A percentile compares a stretch with the other conserved stretches of the same genome.
Evolutionary conservation across 371 early-diverging fungal species (phyloP).

Genomic region (Saksenaea oblongispora): DNA sequence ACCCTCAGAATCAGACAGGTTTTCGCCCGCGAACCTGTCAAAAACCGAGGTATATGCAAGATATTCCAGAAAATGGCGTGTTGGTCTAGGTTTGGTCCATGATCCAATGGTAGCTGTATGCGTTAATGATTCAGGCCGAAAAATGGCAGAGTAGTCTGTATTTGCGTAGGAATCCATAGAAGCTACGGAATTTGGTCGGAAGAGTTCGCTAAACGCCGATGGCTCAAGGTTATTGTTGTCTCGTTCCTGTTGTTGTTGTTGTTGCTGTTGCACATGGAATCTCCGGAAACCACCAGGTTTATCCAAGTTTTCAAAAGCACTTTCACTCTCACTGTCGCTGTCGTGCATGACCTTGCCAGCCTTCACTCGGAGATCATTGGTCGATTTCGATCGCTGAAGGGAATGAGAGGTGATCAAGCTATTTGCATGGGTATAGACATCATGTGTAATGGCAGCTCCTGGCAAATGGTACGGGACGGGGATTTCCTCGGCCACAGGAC

Average conservation of each 20-base stretch:
- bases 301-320: constrained; percentile 43
- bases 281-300: constrained; percentile 79
- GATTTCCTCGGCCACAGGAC: constrained; percentile 20
- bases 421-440: constrained; percentile 48
- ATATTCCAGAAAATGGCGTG: constrained; percentile 71
- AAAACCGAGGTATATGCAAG: constrained; percentile 61
- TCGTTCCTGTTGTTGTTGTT: constrained; percentile 21
- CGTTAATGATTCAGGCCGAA: constrained; percentile 15
- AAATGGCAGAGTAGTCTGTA: constrained; percentile 18
- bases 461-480: constrained; percentile 48
- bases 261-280: constrained; percentile 60
- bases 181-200: constrained; percentile 33
- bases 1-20: constrained; percentile 61
- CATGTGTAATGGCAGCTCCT: constrained; percentile 49
- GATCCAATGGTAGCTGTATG: constrained; percentile 16
- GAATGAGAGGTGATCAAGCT: constrained; percentile 16
- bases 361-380: constrained; percentile 16
- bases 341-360: constrained; percentile 23
- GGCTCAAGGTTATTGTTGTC: neutral
- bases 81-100: constrained; percentile 13
- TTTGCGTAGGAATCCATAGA: constrained; percentile 18
- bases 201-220: constrained; percentile 34
- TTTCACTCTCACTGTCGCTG: constrained; percentile 16
- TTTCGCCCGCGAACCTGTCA: constrained; percentile 76
- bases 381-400: constrained; percentile 30